These are phyloP conservation scores for Starmerella bombicola DNA, from an alignment of 805 yeast genomes.

Conservation along the genomic window DNA sequence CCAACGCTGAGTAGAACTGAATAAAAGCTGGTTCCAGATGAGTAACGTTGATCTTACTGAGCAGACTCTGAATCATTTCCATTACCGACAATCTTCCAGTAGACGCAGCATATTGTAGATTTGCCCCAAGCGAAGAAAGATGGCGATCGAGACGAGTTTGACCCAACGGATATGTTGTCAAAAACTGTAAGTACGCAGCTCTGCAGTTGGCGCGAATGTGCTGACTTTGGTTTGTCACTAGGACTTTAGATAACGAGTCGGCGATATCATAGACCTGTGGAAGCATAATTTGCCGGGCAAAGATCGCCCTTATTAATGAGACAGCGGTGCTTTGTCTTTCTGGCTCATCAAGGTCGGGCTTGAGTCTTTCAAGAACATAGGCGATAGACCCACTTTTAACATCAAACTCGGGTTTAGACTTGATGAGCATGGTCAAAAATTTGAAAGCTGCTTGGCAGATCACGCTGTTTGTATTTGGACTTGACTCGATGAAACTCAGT, in stretches of 20 bases:
- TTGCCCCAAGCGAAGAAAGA: constrained; percentile 65
- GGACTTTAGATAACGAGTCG: constrained; percentile 65
- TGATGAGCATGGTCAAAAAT: constrained; percentile 45
- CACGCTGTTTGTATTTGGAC: constrained; percentile 66
- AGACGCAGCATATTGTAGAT: constrained; percentile 72
- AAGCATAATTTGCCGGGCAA: constrained; percentile 56
- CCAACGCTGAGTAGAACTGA: constrained; percentile 71
- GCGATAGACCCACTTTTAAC: constrained; percentile 61
- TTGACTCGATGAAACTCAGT: constrained; percentile 49
- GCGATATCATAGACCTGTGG: constrained; percentile 86
- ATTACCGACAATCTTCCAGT: constrained; percentile 80
- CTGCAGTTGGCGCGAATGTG: constrained; percentile 78
- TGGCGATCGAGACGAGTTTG: constrained; percentile 71
- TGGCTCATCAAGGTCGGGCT: constrained; percentile 85
- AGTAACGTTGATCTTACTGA: constrained; percentile 43
- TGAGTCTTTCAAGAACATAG: constrained; percentile 55
- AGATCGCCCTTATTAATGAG: constrained; percentile 65
- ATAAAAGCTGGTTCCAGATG: constrained; percentile 40
- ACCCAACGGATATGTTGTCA: constrained; percentile 93
- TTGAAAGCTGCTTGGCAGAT: constrained; percentile 68
- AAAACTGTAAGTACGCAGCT: constrained; percentile 66
- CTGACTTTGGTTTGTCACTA: constrained; percentile 79
- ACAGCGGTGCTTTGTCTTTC: constrained; percentile 79
- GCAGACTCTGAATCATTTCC: constrained; percentile 65
- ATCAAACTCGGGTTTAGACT: constrained; percentile 52